These are phyloP conservation scores for Litsea cubeba DNA, from an alignment of 164 flowering plant species.

Conservation along the genomic window DNA sequence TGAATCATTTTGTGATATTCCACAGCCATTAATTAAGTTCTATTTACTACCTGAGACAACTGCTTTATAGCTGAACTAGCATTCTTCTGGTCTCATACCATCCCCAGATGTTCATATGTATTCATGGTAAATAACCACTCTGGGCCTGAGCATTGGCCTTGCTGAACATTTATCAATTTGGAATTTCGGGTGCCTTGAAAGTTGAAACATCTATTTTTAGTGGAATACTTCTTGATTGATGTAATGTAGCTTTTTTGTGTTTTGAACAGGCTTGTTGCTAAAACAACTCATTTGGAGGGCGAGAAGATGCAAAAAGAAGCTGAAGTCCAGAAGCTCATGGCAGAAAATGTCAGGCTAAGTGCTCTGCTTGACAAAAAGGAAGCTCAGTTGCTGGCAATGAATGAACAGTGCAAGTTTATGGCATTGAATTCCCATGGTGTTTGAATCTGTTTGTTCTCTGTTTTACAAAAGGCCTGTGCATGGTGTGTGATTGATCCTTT, in stretches of 20 bases:
- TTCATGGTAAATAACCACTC: not conserved
- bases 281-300: constrained; percentile 74
- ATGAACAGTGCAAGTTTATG: constrained; percentile 95
- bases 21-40: too few species aligned
- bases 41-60: too few species aligned
- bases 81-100: not conserved
- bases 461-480: not conserved
- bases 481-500: not conserved
- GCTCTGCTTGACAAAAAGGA: constrained; percentile 94
- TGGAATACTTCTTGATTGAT: not conserved
- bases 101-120: not conserved
- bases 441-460: not conserved
- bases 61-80: not conserved
- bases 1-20: too few species aligned
- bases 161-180: not conserved
- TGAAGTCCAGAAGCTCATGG: constrained; percentile 86
- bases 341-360: constrained; percentile 76
- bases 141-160: not conserved
- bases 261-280: constrained; percentile 67
- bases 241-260: not conserved
- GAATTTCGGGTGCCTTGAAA: not conserved
- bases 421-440: constrained; percentile 39
- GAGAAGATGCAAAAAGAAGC: constrained; percentile 86
- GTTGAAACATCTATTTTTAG: not conserved
- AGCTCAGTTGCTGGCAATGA: constrained; percentile 95